Evolutionary conservation across 2,329 filamentous ascomycete species (phyloP), one percentile per base, ranked within the genome.

Genomic region (Trichophyton benhamiae): DNA sequence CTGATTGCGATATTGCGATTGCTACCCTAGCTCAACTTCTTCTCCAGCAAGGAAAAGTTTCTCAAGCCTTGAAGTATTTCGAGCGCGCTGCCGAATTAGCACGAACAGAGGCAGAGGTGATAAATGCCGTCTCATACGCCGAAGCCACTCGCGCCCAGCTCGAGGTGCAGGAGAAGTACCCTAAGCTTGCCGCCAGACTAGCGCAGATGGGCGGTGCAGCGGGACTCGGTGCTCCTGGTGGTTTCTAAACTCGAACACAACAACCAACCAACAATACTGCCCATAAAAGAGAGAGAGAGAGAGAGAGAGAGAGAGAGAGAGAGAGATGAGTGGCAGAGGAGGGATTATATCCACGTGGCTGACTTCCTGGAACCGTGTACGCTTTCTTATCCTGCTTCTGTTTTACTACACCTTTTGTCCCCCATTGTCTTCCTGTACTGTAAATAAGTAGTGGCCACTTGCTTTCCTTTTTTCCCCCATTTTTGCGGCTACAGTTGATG

Each of bases 11-110:
- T 71, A 99, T 99, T 71, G 94, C 94, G 48, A 94, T 99, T 48
- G 94, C 94, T 60, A 99, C 94, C 60, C 96, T 99, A 90, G 94
- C 94, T 9, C 94, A 99, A 77, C 84, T 99, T 48, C 86, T 99
- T 59, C 83, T 99, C 41, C 94, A 99, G 76, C 94, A 97, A 80
- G 94, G 94, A 75, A 96, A 96, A 79, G 92, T 99, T 62, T 88
- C 87, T 41, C 89, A 96, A 65, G 94, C 94, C 0, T 85, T 99
- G 66, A 90, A 88, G 76, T 97, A 97, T 80, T 99, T 99, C 72
- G 91, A 97, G 80, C 87, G 90, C 64, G 94, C 94, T 1, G 94
- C 92, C 30, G 91, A 97, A 77, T 85, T 99, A 60, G 91, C 91
- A 55, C 83, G 94, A 68, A 99, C 94, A 38, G 92, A 96, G 70